Evolutionary conservation across 768 basidiomycete genomes (phyloP), one percentile per base, ranked within the genome.

Genomic region (Kwoniella mangroviensis): DNA sequence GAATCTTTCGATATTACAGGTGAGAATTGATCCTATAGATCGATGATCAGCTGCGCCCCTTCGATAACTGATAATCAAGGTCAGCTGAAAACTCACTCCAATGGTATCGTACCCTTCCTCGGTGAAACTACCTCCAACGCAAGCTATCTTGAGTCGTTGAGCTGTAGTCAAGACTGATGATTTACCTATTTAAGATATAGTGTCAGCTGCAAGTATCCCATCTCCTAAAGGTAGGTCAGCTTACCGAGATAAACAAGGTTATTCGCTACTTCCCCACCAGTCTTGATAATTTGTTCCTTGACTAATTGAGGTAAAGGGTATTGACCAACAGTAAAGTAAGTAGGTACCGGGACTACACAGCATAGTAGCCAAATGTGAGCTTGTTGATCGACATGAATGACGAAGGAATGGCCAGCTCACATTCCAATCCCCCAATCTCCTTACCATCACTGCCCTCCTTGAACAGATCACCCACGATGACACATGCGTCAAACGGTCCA

Each of bases 311-410:
- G 93, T 15, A 98, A 82, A 1, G 90, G 88, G 73, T 89, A 84
- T 63, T 89, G 88, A 19, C 95, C 95, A 80, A 94, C 90, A 88
- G 94, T 94, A 68, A 97, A 89, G 84, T 96, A 98, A 75, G 93
- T 94, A 77, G 92, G 91, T 19, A 96, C 84, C 12, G 95, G 92
- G 34, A 89, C 93, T 96, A 73, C 24, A 4, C 21, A 7, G 67
- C 65, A 64, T n/a, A 56, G 19, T 41, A 69, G 52, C 6, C 43
- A 74, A 49, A 73, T 63, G 72, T 53, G 19, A 69, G 63, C 74
- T 34, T 45, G 17, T 43, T 45, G 56, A 40, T 78, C 63, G 77
- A 70, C 55, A 42, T n/a, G 24, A 21, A 62, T n/a, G 12, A 13
- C 21, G 56, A 28, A n/a, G 40, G 26, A 12, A 58, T n/a, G 51